Evolutionary conservation across 2,329 filamentous ascomycete genomes (phyloP).

Genomic region (Trichoderma breve): DNA sequence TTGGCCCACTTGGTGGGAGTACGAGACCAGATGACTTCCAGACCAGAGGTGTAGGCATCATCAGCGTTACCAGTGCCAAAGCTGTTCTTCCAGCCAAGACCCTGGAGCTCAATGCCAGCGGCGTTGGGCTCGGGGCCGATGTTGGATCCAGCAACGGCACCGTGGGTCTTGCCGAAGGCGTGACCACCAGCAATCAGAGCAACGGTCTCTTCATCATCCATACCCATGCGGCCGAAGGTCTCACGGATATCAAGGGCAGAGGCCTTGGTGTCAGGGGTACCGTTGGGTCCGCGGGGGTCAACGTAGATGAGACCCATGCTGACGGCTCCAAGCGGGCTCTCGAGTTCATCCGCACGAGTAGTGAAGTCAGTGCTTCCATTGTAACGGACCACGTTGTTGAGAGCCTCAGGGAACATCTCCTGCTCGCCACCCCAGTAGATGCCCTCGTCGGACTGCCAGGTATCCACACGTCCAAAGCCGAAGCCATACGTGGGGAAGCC

Average conservation of each 20-base stretch:
- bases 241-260: slow-evolving; percentile 69
- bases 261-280: slow-evolving; percentile 64
- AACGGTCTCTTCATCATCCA: slow-evolving; percentile 78
- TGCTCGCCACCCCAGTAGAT: slow-evolving; percentile 74
- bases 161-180: slow-evolving; percentile 77
- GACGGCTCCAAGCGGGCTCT: slow-evolving; percentile 64
- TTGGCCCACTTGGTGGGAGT: slow-evolving; percentile 58
- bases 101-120: slow-evolving; percentile 62
- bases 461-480: slow-evolving; percentile 67
- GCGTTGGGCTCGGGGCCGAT: slow-evolving; percentile 66
- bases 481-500: slow-evolving; percentile 72
- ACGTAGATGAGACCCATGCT: slow-evolving; percentile 76
- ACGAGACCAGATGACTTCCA: slow-evolving; percentile 76
- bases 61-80: slow-evolving; percentile 63
- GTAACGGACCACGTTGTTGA: slow-evolving; percentile 68
- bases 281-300: slow-evolving; percentile 74
- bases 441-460: slow-evolving; percentile 71
- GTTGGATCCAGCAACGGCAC: slow-evolving; percentile 58
- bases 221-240: slow-evolving; percentile 75
- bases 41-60: slow-evolving; percentile 69
- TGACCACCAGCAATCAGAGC: slow-evolving; percentile 75
- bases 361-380: slow-evolving; percentile 53
- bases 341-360: slow-evolving; percentile 54
- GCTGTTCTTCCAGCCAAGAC: slow-evolving; percentile 69
- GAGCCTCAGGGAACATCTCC: slow-evolving; percentile 57